phyloP scores from a whole-genome alignment of 2,329 filamentous ascomycete species.

The Stemphylium lycopersici region DNA sequence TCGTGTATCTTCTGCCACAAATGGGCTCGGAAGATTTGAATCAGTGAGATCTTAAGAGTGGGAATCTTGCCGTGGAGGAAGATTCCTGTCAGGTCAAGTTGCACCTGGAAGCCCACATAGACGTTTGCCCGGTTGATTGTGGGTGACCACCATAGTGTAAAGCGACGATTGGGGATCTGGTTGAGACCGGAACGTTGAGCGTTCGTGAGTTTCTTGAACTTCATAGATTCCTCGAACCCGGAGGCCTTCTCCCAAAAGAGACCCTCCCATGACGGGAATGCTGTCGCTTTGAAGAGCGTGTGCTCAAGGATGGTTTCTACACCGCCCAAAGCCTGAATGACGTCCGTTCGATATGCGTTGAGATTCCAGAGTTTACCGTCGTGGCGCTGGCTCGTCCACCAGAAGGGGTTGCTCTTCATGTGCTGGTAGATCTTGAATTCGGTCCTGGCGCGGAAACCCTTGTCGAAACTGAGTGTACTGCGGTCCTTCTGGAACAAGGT shows the following conservation, averaged over 20 bases:
- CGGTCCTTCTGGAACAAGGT: conserved; percentile 98
- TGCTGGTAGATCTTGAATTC: conserved; percentile 99
- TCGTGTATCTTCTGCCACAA: conserved; percentile 99
- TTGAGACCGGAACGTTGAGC: conserved; percentile 96
- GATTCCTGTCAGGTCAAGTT: conserved; percentile 95
- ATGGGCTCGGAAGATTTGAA: conserved; percentile 99
- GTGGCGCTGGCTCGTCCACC: conserved; percentile 98
- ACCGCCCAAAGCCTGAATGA: conserved; percentile 94
- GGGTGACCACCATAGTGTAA: conserved; percentile 94
- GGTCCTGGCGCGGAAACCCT: conserved; percentile 91
- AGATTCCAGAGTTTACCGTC: conserved; percentile 98
- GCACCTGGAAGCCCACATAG: conserved; percentile 99
- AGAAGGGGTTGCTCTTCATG: conserved; percentile 99
- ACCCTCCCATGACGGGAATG: conserved; percentile 96
- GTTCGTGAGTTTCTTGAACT: conserved; percentile 99
- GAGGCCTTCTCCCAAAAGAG: conserved; percentile 81
- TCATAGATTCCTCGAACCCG: conserved; percentile 68
- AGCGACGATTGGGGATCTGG: conserved; percentile 97
- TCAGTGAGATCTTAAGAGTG: conserved; percentile 95
- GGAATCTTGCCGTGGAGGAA: conserved; percentile 99
- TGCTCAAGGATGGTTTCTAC: conserved; percentile 98
- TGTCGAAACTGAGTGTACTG: conserved; percentile 96
- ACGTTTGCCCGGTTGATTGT: conserved; percentile 96
- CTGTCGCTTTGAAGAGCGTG: conserved; percentile 94
- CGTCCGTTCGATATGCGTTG: conserved; percentile 93